Evolutionary conservation across 495 filamentous ascomycete species (phyloP), one percentile per base, ranked within the genome.

Genomic region (Haplographium delicatum): DNA sequence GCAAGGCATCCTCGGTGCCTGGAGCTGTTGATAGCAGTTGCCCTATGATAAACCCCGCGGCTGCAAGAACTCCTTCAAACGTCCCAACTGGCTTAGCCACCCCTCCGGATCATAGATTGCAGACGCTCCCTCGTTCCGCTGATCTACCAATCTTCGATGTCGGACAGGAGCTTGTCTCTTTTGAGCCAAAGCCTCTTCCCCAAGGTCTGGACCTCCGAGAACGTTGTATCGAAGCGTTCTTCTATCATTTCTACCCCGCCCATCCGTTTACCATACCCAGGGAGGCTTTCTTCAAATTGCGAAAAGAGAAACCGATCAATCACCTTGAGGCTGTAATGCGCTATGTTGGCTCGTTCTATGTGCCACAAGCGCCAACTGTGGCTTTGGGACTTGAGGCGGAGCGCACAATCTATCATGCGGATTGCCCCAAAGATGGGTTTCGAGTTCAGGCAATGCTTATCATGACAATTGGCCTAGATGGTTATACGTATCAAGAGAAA

Each of bases 381-480:
- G 71, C 72, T 28, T 79, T 80, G 25, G 78, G 65, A 6, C 57
- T 77, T 22, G 74, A 81, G 19, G 78, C 83, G 9, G 72, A 84
- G 56, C 63, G 70, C 18, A 63, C 72, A 3, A 62, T 78, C 23
- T 76, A 81, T 42, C 65, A 69, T 22, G 63, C 71, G 4, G 68
- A 67, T 9, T 70, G 69, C 13, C 58, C 72, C 8, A 73, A 75
- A 51, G 79, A 86, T 60, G 83, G 79, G 2, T 88, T 82, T 60
- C 68, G 77, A 47, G 78, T 94, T 3, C 90, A 96, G 65, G 84
- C 88, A 0, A 72, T 91, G 54, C 63, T 95, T 39, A 70, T 95
- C 11, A 73, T 88, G 31, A 76, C 89, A 7, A 82, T 94, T 56
- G 86, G 84, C 2, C 72, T 94, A 16, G 85, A 95, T 62, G 85